Evolutionary conservation across 1,284 basidiomycete genomes (phyloP), one percentile per base, ranked within the genome.

Genomic region (Thecaphora frezii): DNA sequence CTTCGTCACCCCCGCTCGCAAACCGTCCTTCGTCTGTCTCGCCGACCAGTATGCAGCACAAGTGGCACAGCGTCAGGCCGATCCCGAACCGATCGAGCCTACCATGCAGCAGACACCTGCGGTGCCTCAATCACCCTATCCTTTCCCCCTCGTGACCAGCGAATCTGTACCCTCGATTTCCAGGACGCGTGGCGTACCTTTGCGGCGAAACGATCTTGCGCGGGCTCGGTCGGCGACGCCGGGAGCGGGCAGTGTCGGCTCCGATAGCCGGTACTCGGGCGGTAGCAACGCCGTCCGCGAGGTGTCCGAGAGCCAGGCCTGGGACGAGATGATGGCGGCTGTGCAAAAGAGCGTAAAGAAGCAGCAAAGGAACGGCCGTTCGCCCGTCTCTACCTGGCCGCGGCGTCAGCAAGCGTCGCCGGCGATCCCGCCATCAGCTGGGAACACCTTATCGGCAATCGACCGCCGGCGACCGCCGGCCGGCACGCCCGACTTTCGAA

Each of bases 241-340:
- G 1, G 60, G 58, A 25, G 58, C 55, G 24, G 58, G 60, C 28
- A 70, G 66, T 48, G 60, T 73, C 46, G 75, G 75, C 30, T 73
- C 76, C 21, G 75, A 77, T 30, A 74, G 74, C 44, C 56, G 74
- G 18, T 68, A 72, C 44, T 78, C 76, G 2, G 76, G 76, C 26
- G 76, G 76, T 13, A 76, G 71, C 46, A 77, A 74, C 30, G 67
- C 62, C 21, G 68, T 75, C 41, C 71, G 76, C 26, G 73, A 74
- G n/a, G 55, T 74, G 36, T 71, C 71, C 25, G 76, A 78, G 50
- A 58, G 68, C 3, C 71, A 78, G 45, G 76, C 76, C 2, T 77
- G 73, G 73, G 59, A 71, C 28, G 66, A 71, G 45, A 71, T 78
- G 66, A 71, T 72, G 71, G 55, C 58, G 10, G 76, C 75, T 2